Conservation (phyloP, 495 filamentous ascomycete genomes). For the Umbilicaria muhlenbergii region DNA sequence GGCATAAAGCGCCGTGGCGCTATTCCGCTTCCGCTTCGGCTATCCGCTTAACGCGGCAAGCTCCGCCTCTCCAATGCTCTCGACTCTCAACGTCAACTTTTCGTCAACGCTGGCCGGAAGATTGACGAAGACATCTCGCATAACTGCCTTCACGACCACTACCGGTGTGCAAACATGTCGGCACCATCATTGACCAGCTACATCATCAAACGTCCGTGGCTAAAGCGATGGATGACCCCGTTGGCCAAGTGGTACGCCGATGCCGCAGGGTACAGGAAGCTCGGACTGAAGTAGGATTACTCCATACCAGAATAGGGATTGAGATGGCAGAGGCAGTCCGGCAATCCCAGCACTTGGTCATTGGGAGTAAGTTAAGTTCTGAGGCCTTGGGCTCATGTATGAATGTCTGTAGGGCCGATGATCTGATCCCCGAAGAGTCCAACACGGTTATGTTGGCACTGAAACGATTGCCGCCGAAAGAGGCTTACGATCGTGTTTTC, state of each 20-base stretch:
- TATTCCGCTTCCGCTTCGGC: too few species aligned
- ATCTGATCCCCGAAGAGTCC: slow-evolving; percentile 82
- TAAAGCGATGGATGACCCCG: slow-evolving; percentile 59
- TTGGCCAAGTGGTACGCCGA: slow-evolving; percentile 72
- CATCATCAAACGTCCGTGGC: slow-evolving; percentile 71
- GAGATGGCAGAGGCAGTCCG: background rate
- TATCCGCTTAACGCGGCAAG: too few species aligned
- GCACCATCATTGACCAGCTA: slow-evolving; percentile 53
- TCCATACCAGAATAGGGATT: background rate
- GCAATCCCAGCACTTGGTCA: background rate
- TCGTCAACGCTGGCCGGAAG: too few species aligned
- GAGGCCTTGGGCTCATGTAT: too few species aligned
- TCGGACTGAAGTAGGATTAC: slow-evolving; percentile 64
- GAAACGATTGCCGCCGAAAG: slow-evolving; percentile 78
- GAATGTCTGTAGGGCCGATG: slow-evolving; percentile 52
- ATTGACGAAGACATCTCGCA: too few species aligned
- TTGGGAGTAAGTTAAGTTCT: too few species aligned
- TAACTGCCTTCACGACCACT: too few species aligned
- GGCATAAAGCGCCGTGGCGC: too few species aligned
- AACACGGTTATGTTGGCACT: slow-evolving; percentile 72
- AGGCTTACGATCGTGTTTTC: slow-evolving; percentile 91
- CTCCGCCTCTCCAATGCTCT: too few species aligned
- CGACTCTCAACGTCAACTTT: too few species aligned
- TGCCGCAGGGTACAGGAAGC: slow-evolving; percentile 78
- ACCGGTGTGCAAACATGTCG: slow-evolving; percentile 41